Evolutionary conservation across 768 basidiomycete species (phyloP), one percentile per base, ranked within the genome.

Genomic region (Hortiboletus campestris): DNA sequence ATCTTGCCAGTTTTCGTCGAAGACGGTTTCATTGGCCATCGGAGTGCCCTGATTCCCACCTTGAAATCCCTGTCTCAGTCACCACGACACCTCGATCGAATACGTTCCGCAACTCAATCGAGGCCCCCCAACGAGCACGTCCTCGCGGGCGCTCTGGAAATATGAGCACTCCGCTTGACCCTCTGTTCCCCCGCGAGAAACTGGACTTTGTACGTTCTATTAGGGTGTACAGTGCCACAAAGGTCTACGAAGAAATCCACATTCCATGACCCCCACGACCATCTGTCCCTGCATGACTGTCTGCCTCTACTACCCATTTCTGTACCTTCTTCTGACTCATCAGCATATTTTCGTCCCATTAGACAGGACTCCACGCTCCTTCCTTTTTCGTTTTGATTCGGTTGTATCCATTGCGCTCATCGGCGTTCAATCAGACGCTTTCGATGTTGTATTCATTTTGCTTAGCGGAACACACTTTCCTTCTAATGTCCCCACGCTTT

Each of bases 11-110:
- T 56, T 89, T 88, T 73, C 82, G 83, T 39, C 81, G 86, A 49
- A 74, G 74, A 53, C 82, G 88, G 40, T 82, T 89, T 66, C 82
- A 87, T 62, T 89, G 86, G 86, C 85, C 86, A 6, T 72, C 76
- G 39, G 78, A 81, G 42, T 66, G 69, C 31, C 65, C 73, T 47
- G 75, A 76, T 57, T 61, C 62, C 51, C 66, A 67, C 45, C 31
- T 66, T 31, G 73, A 72, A 8, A 36, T 28, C 34, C 60, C 59
- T 41, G 63, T 58, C 32, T 65, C 58, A 34, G 55, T 62, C 29
- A 32, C 51, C 34, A 41, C 62, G 42, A 67, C 67, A 19, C 69
- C 65, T 40, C 65, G 64, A 41, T 64, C 63, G 3, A 55, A 57
- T 14, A 51, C 57, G 14, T 57, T 58, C 46, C 60, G 60, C 25